Evolutionary conservation across 208 protist genomes (phyloP).

Genomic region (Leishmania guyanensis): DNA sequence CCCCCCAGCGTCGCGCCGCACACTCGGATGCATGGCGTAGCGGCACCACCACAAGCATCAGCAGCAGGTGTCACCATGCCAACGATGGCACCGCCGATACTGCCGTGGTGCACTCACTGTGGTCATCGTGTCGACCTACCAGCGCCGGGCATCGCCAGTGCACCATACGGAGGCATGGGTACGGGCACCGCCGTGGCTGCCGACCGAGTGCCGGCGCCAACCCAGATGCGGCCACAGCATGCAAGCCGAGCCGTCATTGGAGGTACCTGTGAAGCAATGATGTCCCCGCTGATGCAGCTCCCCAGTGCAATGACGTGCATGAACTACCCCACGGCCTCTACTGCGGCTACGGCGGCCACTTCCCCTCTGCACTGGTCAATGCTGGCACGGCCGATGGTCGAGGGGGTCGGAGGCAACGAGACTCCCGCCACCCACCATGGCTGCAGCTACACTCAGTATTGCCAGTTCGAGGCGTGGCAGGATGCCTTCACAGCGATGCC

Average conservation of each 20-base stretch:
- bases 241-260: constrained; percentile 1
- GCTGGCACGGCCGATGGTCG: not conserved
- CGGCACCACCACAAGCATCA: not conserved
- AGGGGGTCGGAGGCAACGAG: not conserved
- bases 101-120: constrained; percentile 5
- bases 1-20: not conserved
- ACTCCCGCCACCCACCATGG: not conserved
- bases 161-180: not conserved
- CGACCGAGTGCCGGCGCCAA: not conserved
- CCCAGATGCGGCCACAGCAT: not conserved
- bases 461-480: not conserved
- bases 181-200: not conserved
- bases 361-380: not conserved
- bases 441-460: not conserved
- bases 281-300: not conserved
- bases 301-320: not conserved
- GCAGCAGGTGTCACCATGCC: not conserved
- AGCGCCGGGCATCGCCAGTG: not conserved
- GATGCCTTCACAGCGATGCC: not conserved
- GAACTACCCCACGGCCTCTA: not conserved
- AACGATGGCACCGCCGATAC: not conserved
- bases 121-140: not conserved
- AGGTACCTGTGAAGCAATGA: not conserved
- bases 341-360: not conserved
- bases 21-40: not conserved